Conservation (phyloP, 2,329 filamentous ascomycete genomes). For the Pseudocercospora crystallina region DNA sequence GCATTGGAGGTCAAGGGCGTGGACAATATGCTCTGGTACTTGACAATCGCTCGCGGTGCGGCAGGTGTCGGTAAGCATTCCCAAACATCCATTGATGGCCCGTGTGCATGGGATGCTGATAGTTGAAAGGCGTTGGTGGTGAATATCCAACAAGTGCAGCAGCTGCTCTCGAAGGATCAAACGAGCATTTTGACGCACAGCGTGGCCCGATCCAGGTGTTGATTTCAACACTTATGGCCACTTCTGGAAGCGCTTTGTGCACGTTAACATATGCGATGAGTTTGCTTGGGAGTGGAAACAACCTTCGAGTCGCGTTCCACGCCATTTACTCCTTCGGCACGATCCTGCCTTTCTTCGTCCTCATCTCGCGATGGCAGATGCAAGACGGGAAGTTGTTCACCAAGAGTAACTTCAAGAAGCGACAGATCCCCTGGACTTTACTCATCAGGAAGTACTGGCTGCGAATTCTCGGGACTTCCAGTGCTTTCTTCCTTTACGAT, state of each 20-base stretch:
- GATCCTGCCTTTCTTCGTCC: slow-evolving; percentile 49
- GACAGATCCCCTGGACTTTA: slow-evolving; percentile 46
- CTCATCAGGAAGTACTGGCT: slow-evolving; percentile 40
- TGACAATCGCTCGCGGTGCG: slow-evolving; percentile 51
- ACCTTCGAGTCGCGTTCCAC: slow-evolving; percentile 43
- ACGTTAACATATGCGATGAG: slow-evolving; percentile 42
- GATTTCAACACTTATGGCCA: slow-evolving; percentile 26
- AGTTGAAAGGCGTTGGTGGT: slow-evolving; percentile 36
- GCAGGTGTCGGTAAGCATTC: slow-evolving; percentile 40
- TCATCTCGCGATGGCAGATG: slow-evolving; percentile 36
- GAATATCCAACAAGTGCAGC: slow-evolving; percentile 52
- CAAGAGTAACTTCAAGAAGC: slow-evolving; percentile 48
- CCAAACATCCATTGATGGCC: too few species aligned
- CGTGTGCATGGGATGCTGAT: too few species aligned
- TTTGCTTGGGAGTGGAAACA: slow-evolving; percentile 29
- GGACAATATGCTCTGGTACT: slow-evolving; percentile 55
- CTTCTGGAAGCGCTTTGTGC: slow-evolving; percentile 26
- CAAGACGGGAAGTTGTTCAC: slow-evolving; percentile 52
- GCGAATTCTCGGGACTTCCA: slow-evolving; percentile 20
- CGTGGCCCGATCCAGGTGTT: slow-evolving; percentile 31
- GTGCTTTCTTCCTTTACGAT: slow-evolving; percentile 38
- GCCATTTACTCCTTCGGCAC: slow-evolving; percentile 46
- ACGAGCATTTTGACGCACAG: slow-evolving; percentile 42
- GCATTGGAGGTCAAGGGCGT: slow-evolving; percentile 36
- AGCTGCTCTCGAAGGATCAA: slow-evolving; percentile 50